Evolutionary conservation across 2,329 filamentous ascomycete genomes (phyloP), one percentile per base, ranked within the genome.

Genomic region (Dactylellina leptospora): DNA sequence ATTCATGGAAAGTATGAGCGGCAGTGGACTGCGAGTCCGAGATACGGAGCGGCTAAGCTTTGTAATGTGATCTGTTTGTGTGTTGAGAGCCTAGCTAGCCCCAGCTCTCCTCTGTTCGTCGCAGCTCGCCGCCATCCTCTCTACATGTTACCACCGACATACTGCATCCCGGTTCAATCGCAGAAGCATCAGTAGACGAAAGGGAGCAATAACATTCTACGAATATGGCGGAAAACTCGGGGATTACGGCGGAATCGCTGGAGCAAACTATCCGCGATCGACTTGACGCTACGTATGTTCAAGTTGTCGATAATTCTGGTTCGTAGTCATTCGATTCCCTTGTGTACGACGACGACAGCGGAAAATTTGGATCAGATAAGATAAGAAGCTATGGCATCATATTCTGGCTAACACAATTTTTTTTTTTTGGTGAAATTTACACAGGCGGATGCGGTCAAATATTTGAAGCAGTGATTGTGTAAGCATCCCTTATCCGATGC

Each of bases 361-460:
- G 33, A 55, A 33, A 44, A 30, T 42, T 33, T 36, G 16, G 40
- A 72, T 72, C 68, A 58, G 55, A 64, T 60, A 62, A 60, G 59
- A 64, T 60, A 27, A 30, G 2, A 22, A n/a, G 23, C 55, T 16
- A 53, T 53, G 20, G n/a, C n/a, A 30, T 51, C 25, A n/a, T 2
- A 18, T 16, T 4, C 22, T 18, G 30, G 20, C 58, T 62, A 28
- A 62, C 44, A 28, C 23, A 28, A 27, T 9, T 22, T 33, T n/a
- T 51, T 28, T 42, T 2, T 33, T 5, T 42, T 56, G n/a, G 33
- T 40, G 22, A 6, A 8, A 8, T 6, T 4, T 6, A 30, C 18
- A 55, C 50, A 77, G 76, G 75, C 55, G 76, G 76, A 48, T 77
- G 76, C 59, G 76, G 76, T 5, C 76, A 77, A 56, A 77, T 77